phyloP scores from a whole-genome alignment of 768 basidiomycete genomes.

The Lentinus tigrinus region DNA sequence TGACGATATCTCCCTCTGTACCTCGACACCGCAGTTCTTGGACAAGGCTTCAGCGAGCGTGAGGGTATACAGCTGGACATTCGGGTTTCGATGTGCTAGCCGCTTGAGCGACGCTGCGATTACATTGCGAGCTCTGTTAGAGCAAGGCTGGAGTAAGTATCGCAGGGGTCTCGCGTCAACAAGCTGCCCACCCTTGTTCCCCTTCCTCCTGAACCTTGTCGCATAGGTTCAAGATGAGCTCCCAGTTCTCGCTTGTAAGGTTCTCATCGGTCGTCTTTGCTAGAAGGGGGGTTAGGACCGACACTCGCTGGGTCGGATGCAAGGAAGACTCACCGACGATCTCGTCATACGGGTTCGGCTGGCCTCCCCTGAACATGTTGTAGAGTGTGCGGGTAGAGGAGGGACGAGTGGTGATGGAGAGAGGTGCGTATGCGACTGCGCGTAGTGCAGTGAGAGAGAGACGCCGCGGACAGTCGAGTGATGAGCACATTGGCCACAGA shows the following conservation, averaged over 20 bases:
- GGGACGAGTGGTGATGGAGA: conserved; percentile 1
- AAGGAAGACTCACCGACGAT: conserved; percentile 71
- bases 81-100: conserved; percentile 90
- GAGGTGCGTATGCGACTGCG: conserved; percentile 16
- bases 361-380: conserved; percentile 69
- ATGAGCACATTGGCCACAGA: background rate
- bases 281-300: conserved; percentile 32
- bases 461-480: background rate
- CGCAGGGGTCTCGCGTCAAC: background rate
- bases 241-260: conserved; percentile 94
- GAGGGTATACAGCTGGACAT: conserved; percentile 93
- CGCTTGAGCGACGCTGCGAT: conserved; percentile 86
- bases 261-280: conserved; percentile 98
- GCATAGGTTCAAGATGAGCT: conserved; percentile 88
- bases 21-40: conserved; percentile 82
- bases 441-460: conserved; percentile 1
- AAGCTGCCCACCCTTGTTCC: conserved; percentile 66
- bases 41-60: conserved; percentile 84
- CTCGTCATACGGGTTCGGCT: conserved; percentile 83
- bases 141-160: background rate
- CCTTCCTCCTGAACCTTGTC: conserved; percentile 95
- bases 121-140: conserved; percentile 76
- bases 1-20: conserved; percentile 86
- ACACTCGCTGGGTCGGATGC: background rate
- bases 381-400: background rate